Base-by-base conservation (phyloP, 768 basidiomycete genomes). In the Termitomyces sp. region DNA sequence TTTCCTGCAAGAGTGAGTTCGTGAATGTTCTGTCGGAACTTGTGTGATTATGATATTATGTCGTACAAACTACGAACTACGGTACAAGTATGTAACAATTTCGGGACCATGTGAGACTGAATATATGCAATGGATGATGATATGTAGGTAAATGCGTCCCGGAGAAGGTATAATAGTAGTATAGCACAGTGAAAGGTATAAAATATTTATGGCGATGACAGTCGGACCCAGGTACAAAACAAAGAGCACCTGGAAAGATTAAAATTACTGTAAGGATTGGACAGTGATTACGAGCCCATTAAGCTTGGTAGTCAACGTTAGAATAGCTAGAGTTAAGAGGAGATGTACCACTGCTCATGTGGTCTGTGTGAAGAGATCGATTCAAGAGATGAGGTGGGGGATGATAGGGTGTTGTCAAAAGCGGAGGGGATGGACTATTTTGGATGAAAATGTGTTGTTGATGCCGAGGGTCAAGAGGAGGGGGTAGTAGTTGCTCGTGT, bases 391-490 rank as follows among this genome's bases (percentile, higher is more conserved):
- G 63, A 22, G 63, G 54, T 18, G 62, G 62, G 4, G 68, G 66
- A 47, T 67, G 65, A 50, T 71, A 70, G 4, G 69, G 65, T 7
- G 67, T 68, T 13, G 66, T 68, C 43, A 71, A 57, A 27, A 70
- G 64, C 5, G 69, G 69, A 10, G 66, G 66, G 18, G 68, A 68
- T 24, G 63, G 63, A 14, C 63, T 61, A 27, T 47, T 32, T 42
- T 61, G 58, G 22, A 56, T 43, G 37, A 50, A 27, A 37, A 57
- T 60, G n/a, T 59, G 60, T n/a, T 62, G 57, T 27, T 59, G 61
- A 18, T 55, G 60, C 14, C 46, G 58, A 16, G 29, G 24, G 22
- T 57, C 27, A 6, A 46, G 22, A 31, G 48, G 42, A 48, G 59
- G 37, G 37, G 52, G 29, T 4, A 46, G 34, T 4, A 34, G 27